Percentiles rank a stretch among this genome's conserved stretches.
phyloP scores from a whole-genome alignment of 2,329 filamentous ascomycete genomes.

The Penicillium fuscoglaucum region DNA sequence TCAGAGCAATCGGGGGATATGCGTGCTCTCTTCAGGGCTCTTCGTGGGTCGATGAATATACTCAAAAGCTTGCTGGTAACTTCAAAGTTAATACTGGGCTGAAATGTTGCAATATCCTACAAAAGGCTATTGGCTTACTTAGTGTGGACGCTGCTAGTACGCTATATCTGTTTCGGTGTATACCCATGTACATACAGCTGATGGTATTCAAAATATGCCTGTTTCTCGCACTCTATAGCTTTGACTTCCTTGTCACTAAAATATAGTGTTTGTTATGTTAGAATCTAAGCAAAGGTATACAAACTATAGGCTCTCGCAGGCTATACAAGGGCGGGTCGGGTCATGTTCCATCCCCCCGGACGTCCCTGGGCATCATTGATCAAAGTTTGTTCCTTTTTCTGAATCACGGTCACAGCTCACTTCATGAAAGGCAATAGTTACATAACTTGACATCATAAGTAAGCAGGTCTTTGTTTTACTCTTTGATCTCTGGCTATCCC shows the following conservation, averaged over 20 bases:
- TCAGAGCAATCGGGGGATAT: background rate
- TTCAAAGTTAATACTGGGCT: too few relatives aligned
- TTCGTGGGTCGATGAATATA: background rate
- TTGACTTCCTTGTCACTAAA: background rate
- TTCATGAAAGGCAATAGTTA: too few relatives aligned
- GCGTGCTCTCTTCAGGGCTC: background rate
- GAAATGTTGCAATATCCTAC: background rate
- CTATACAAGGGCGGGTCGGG: background rate
- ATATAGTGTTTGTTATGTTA: background rate
- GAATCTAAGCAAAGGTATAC: background rate
- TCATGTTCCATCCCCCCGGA: background rate
- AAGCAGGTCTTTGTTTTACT: background rate
- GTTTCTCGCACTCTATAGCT: background rate
- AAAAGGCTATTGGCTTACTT: background rate
- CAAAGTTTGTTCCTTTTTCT: background rate
- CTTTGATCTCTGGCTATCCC: background rate
- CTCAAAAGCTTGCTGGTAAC: background rate
- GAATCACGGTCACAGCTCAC: background rate
- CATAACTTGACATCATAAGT: background rate
- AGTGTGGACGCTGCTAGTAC: background rate
- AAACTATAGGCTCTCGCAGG: background rate
- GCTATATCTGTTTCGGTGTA: background rate
- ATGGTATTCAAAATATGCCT: background rate
- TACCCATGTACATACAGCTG: background rate
- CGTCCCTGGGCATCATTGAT: background rate